Evolutionary conservation across 2,329 filamentous ascomycete species (phyloP).

Genomic region (Penicillium olsonii): DNA sequence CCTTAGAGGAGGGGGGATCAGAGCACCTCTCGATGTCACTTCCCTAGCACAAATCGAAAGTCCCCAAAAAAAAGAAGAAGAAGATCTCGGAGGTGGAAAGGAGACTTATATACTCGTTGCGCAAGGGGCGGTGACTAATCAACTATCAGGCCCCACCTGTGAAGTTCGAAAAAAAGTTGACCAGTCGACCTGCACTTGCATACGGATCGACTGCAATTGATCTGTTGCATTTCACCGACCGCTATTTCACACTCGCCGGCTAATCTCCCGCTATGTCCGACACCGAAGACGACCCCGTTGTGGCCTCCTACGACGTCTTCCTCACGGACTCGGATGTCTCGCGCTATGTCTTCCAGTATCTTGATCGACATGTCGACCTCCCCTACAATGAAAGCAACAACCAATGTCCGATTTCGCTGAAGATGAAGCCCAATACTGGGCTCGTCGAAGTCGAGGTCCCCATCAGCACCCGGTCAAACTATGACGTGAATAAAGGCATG

Average conservation of each 20-base stretch:
- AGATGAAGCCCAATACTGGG: slow-evolving; percentile 77
- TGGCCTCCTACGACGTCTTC: slow-evolving; percentile 78
- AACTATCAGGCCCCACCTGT: slow-evolving; percentile 17
- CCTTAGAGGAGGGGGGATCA: slow-evolving; percentile 3
- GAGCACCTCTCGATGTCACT: slow-evolving; percentile 6
- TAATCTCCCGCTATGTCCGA: slow-evolving; percentile 15
- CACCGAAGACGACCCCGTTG: slow-evolving; percentile 62
- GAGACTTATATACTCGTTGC: no score
- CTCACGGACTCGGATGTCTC: slow-evolving; percentile 73
- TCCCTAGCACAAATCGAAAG: slow-evolving; percentile 7
- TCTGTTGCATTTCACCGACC: background rate
- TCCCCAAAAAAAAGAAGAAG: background rate
- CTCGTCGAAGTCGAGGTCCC: slow-evolving; percentile 93
- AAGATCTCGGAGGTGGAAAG: no score
- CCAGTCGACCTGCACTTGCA: background rate
- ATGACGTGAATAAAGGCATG: slow-evolving; percentile 80
- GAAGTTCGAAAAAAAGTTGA: slow-evolving; percentile 17
- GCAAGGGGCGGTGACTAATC: background rate
- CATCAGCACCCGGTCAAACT: slow-evolving; percentile 69
- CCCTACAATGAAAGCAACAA: slow-evolving; percentile 60
- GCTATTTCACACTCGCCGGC: background rate
- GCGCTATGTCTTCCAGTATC: slow-evolving; percentile 84
- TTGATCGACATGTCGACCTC: slow-evolving; percentile 64
- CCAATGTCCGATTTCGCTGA: slow-evolving; percentile 68
- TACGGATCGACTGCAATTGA: background rate